Evolutionary conservation across 805 yeast species (phyloP), one percentile per base, ranked within the genome.

Genomic region (Teunomyces gatunensis): DNA sequence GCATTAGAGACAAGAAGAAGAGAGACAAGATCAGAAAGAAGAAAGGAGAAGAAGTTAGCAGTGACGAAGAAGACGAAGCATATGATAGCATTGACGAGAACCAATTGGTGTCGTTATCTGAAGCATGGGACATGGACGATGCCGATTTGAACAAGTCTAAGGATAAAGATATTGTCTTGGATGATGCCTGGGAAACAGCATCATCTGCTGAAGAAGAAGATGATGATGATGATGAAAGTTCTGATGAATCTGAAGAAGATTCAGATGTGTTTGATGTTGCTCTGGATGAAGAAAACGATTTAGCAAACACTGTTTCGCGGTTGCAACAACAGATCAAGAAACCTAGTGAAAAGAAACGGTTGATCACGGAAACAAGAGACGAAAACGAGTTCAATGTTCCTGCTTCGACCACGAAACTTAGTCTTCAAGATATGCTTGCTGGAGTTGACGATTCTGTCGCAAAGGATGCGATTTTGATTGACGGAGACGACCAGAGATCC

Each of bases 81-180:
- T 86, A 87, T 59, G 79, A 79, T 21, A 84, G 91, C 59, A 74
- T 87, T 37, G 96, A 89, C 57, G 96, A 89, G 60, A 72, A 66
- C 27, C 87, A 89, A 54, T 74, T 90, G 46, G 77, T 86, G 49
- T 80, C 95, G 0, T 71, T 90, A 34, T 85, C 96, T n/a, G 90
- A 84, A 55, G 90, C 88, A 3, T 89, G 96, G 96, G 97, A 87
- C 59, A 65, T 81, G 66, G 94, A 88, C 61, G 89, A 84, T 28
- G 68, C 63, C 25, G 84, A 79, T 49, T 52, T 60, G 44, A 60
- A 61, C 36, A 59, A 56, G 40, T 35, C 40, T 10, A 27, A 25
- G 2, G 11, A 41, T 3, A 45, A 53, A 17, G 67, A 61, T n/a
- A 46, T 63, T 23, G 61, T 64, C 1, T 63, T 67, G 44, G 54